A percentile compares a stretch with the other conserved stretches of the same genome.
phyloP scores from a whole-genome alignment of 2,329 filamentous ascomycete species.

The Hymenoscyphus albidus region DNA sequence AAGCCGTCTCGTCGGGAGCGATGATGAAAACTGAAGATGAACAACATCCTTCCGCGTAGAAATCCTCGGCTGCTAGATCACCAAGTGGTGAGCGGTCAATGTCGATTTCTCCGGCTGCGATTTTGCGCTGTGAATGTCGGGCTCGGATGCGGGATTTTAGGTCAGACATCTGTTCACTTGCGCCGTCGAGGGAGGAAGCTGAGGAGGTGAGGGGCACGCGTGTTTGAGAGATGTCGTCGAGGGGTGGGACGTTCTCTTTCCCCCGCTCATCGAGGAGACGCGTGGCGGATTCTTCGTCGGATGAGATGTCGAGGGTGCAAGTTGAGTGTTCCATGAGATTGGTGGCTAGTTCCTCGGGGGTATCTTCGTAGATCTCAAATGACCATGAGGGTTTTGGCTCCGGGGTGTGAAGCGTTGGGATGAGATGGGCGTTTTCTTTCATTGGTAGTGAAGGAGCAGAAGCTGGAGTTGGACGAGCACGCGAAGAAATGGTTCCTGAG shows the following conservation, averaged over 20 bases:
- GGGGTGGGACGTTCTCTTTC: conserved; percentile 91
- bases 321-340: conserved; percentile 92
- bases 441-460: conserved; percentile 23
- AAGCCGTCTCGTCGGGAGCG: conserved; percentile 42
- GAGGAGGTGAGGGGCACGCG: conserved; percentile 22
- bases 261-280: conserved; percentile 59
- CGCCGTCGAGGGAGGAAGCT: conserved; percentile 17
- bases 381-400: conserved; percentile 68
- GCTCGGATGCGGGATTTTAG: conserved; percentile 34
- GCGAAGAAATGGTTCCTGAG: conserved; percentile 67
- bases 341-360: conserved; percentile 82
- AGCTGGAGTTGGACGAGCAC: conserved; percentile 37
- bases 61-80: conserved; percentile 65
- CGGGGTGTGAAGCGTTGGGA: conserved; percentile 39
- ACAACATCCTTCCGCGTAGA: conserved; percentile 63
- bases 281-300: conserved; percentile 68
- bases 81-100: conserved; percentile 62
- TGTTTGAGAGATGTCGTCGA: conserved; percentile 60
- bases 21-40: conserved; percentile 58
- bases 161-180: conserved; percentile 31
- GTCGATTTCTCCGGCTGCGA: conserved; percentile 56
- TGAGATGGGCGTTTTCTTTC: conserved; percentile 17
- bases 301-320: conserved; percentile 80
- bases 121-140: conserved; percentile 34
- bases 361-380: conserved; percentile 94